These are phyloP conservation scores for Blastocystis hominis DNA, from an alignment of 352 stramenopile genomes.

Conservation along the genomic window DNA sequence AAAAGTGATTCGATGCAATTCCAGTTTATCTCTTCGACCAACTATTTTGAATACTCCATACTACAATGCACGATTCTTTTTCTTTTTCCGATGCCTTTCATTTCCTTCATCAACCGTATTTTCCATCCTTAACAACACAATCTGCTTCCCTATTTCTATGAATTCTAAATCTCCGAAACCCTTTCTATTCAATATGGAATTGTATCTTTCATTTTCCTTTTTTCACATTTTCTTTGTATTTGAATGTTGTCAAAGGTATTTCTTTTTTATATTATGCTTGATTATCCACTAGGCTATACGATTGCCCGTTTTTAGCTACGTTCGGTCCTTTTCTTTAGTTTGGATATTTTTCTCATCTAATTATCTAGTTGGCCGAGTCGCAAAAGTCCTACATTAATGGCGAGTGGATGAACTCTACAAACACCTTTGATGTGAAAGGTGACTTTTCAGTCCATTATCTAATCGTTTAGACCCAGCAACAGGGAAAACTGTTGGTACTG, in stretches of 20 bases:
- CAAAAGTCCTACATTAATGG: not conserved
- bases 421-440: not conserved
- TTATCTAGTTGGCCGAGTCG: conserved; percentile 29
- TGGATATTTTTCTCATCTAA: not conserved
- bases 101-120: too few species aligned
- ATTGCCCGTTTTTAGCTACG: not conserved
- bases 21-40: too few species aligned
- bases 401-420: not conserved
- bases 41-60: too few species aligned
- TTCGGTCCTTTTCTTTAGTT: not conserved
- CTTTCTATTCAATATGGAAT: too few species aligned
- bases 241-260: not conserved
- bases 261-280: not conserved
- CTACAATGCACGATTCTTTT: too few species aligned
- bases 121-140: too few species aligned
- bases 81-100: too few species aligned
- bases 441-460: not conserved
- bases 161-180: too few species aligned
- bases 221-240: not conserved
- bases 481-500: conserved; percentile 67
- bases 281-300: not conserved
- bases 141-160: too few species aligned
- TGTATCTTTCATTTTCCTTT: too few species aligned
- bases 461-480: conserved; percentile 65
- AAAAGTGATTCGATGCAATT: too few species aligned